phyloP scores from a whole-genome alignment of 805 yeast genomes.

The Wickerhamomyces rabaulensis region DNA sequence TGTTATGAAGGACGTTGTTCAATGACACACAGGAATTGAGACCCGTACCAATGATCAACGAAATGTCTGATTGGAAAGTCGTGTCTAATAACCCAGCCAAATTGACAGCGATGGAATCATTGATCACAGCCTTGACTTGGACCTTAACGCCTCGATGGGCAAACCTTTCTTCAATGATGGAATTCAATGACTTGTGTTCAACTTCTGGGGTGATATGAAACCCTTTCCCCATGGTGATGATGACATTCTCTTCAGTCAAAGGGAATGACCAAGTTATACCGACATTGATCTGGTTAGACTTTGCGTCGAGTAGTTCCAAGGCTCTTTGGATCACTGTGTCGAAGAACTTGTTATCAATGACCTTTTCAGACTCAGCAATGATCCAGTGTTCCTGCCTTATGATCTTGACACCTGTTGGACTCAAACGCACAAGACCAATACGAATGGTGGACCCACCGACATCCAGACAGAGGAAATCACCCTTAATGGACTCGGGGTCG shows the following conservation, averaged over 20 bases:
- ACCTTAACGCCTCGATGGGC: slow-evolving; percentile 23
- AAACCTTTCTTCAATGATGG: slow-evolving; percentile 34
- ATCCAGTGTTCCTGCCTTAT: slow-evolving; percentile 10
- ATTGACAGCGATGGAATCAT: slow-evolving; percentile 64
- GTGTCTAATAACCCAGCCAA: slow-evolving; percentile 40
- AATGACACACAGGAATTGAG: slow-evolving; percentile 44
- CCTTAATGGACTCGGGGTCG: background rate
- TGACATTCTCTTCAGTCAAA: slow-evolving; percentile 33
- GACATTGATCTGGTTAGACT: slow-evolving; percentile 9
- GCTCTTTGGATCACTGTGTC: slow-evolving; percentile 28
- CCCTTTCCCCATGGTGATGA: slow-evolving; percentile 59
- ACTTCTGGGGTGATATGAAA: slow-evolving; percentile 39
- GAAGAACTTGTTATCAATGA: slow-evolving; percentile 38
- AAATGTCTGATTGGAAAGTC: slow-evolving; percentile 33
- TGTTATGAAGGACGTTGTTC: slow-evolving; percentile 33
- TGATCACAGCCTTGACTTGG: slow-evolving; percentile 43
- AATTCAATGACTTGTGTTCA: slow-evolving; percentile 35
- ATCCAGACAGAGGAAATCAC: slow-evolving; percentile 34
- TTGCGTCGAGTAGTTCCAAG: background rate
- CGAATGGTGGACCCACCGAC: slow-evolving; percentile 54
- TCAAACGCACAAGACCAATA: slow-evolving; percentile 23
- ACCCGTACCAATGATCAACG: slow-evolving; percentile 68
- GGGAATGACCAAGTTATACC: slow-evolving; percentile 61
- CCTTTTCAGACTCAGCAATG: slow-evolving; percentile 26
- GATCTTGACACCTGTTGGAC: background rate